These are phyloP conservation scores for Hemileccinum rubropunctum DNA, from an alignment of 768 basidiomycete genomes.

Conservation along the genomic window DNA sequence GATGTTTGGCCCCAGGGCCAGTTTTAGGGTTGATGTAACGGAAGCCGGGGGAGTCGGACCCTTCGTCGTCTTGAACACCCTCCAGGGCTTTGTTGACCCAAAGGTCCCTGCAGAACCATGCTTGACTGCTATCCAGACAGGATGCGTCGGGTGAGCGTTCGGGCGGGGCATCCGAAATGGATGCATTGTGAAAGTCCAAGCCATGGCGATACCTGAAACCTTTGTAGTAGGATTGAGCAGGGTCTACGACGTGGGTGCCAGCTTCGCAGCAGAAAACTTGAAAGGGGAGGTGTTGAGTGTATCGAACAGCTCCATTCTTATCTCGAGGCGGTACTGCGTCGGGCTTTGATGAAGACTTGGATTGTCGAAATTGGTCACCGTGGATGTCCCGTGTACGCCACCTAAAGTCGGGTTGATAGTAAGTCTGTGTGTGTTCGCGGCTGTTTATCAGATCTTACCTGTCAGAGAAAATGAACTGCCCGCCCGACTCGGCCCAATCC, in stretches of 20 bases:
- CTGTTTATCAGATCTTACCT: constrained; percentile 48
- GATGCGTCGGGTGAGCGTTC: constrained; percentile 73
- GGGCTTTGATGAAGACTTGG: constrained; percentile 87
- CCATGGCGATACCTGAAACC: constrained; percentile 85
- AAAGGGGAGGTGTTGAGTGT: constrained; percentile 91
- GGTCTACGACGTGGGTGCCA: constrained; percentile 96
- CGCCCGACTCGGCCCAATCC: constrained; percentile 99
- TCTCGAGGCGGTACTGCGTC: constrained; percentile 94
- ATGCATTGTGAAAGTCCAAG: constrained; percentile 76
- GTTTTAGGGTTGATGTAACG: constrained; percentile 9
- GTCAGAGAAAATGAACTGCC: constrained; percentile 97
- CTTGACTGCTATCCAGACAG: constrained; percentile 94
- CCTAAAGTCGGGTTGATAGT: constrained; percentile 36
- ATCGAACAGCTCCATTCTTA: constrained; percentile 73
- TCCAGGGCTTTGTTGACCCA: constrained; percentile 89
- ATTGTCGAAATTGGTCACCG: constrained; percentile 97
- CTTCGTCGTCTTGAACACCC: constrained; percentile 58
- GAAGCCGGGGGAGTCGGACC: constrained; percentile 12
- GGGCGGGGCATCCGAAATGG: constrained; percentile 50
- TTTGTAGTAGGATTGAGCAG: constrained; percentile 92
- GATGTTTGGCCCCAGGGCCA: constrained; percentile 31
- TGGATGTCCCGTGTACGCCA: constrained; percentile 98
- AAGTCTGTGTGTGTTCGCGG: not conserved
- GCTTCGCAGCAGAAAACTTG: constrained; percentile 99
- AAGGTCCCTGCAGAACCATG: constrained; percentile 97